Percentiles rank a stretch among this genome's conserved stretches.
Conservation (phyloP, 2,329 filamentous ascomycete genomes). For the Gyromitra esculenta region DNA sequence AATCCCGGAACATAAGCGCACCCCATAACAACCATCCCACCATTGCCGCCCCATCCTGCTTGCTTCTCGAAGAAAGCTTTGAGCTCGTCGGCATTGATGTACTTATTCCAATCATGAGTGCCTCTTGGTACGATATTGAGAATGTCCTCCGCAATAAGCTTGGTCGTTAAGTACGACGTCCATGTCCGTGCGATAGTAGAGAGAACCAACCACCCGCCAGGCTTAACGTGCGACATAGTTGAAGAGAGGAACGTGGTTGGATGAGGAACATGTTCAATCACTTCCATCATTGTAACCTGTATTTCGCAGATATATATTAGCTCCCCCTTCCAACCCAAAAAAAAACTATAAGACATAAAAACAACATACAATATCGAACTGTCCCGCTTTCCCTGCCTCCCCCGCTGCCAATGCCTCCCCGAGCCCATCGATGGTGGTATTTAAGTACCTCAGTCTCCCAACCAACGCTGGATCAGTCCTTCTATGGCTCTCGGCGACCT, state of each 20-base stretch:
- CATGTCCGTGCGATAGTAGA: slow-evolving; percentile 92
- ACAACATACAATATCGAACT: slow-evolving; percentile 52
- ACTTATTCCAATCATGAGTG: slow-evolving; percentile 96
- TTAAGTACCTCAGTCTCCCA: slow-evolving; percentile 75
- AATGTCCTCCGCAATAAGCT: slow-evolving; percentile 88
- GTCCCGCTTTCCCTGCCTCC: background rate
- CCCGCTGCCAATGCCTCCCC: slow-evolving; percentile 22
- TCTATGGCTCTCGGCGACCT: slow-evolving; percentile 79
- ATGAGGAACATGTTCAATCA: slow-evolving; percentile 87
- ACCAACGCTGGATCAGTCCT: slow-evolving; percentile 75
- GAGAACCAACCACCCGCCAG: slow-evolving; percentile 91
- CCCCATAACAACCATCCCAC: slow-evolving; percentile 76
- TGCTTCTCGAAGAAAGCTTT: slow-evolving; percentile 64
- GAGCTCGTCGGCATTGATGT: slow-evolving; percentile 87
- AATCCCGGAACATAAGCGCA: slow-evolving; percentile 89
- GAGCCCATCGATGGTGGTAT: slow-evolving; percentile 79
- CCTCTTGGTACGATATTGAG: slow-evolving; percentile 87
- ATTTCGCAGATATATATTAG: background rate
- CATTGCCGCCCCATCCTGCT: slow-evolving; percentile 58
- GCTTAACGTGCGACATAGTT: slow-evolving; percentile 79
- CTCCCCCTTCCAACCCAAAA: background rate
- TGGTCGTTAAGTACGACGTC: slow-evolving; percentile 90
- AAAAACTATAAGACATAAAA: background rate
- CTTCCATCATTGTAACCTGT: slow-evolving; percentile 84
- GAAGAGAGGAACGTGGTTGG: slow-evolving; percentile 77